Evolutionary conservation across 2,329 filamentous ascomycete species (phyloP).

Genomic region (Escovopsis sp.): DNA sequence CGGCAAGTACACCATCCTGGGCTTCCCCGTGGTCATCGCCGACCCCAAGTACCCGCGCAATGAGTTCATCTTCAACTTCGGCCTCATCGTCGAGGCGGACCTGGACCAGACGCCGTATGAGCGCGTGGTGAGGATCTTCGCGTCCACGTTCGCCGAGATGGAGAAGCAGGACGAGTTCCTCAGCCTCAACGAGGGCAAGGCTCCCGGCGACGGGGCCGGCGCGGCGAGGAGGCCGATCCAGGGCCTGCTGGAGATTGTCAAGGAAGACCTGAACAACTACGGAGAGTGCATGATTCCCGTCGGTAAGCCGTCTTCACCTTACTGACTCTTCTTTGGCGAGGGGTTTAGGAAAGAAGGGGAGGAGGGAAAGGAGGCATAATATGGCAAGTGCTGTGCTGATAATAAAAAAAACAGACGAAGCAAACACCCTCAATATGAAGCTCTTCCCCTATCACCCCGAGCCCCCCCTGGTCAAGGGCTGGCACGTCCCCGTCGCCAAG

Average conservation of each 20-base stretch:
- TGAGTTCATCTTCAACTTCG: constrained; percentile 98
- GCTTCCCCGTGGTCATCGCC: constrained; percentile 78
- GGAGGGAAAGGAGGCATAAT: too few species aligned
- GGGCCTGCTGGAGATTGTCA: constrained; percentile 65
- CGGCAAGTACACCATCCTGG: constrained; percentile 61
- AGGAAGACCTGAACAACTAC: constrained; percentile 88
- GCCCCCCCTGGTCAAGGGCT: constrained; percentile 65
- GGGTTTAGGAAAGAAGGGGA: too few species aligned
- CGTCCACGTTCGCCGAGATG: constrained; percentile 71
- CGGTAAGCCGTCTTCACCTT: constrained; percentile 35
- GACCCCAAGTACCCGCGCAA: constrained; percentile 75
- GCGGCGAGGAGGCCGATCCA: constrained; percentile 54
- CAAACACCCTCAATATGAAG: constrained; percentile 93
- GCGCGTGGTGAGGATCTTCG: constrained; percentile 72
- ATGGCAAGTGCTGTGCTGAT: too few species aligned
- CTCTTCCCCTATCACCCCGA: constrained; percentile 71
- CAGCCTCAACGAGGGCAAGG: constrained; percentile 39
- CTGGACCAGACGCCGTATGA: constrained; percentile 66
- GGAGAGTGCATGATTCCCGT: constrained; percentile 98
- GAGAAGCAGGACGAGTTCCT: constrained; percentile 85
- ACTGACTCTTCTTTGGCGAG: too few species aligned
- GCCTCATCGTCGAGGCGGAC: constrained; percentile 56
- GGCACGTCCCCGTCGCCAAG: constrained; percentile 77
- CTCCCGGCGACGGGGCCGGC: constrained; percentile 18
- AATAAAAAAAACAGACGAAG: constrained; percentile 46